These are phyloP conservation scores for Volvariella surrecta DNA, from an alignment of 1,284 basidiomycete species.

Conservation along the genomic window DNA sequence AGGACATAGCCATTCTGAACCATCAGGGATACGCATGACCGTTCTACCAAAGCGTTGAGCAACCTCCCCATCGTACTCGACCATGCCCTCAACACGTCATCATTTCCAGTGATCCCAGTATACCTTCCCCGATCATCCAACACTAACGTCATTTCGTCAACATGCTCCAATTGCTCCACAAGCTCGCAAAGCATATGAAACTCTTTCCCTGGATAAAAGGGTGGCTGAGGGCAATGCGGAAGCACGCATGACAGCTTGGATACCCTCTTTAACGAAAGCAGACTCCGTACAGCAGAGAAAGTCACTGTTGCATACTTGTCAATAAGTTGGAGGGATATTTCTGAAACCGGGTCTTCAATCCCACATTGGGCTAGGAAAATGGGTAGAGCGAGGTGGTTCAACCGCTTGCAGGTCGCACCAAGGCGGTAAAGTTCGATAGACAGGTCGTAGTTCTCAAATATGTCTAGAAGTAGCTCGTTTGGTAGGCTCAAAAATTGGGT, in stretches of 20 bases:
- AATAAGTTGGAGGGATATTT: not conserved
- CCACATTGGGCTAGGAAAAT: not conserved
- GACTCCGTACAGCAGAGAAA: not conserved
- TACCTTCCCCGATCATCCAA: not conserved
- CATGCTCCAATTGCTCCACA: not conserved
- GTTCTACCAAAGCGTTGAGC: not conserved
- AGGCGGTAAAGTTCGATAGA: not conserved
- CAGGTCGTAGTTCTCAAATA: not conserved
- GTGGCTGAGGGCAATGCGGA: not conserved
- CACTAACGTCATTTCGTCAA: not conserved
- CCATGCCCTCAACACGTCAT: not conserved
- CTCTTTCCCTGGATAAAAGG: not conserved
- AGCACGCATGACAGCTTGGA: not conserved
- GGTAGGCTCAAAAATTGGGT: not conserved
- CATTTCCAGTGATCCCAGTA: not conserved
- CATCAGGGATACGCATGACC: not conserved
- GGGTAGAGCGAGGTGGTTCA: not conserved
- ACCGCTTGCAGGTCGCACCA: not conserved
- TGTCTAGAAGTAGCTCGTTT: not conserved
- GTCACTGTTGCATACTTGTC: not conserved
- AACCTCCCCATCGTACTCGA: not conserved
- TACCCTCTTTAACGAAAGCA: not conserved
- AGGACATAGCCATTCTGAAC: constrained; percentile 1
- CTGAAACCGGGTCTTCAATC: not conserved
- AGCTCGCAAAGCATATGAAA: not conserved